A percentile compares a stretch with the other conserved stretches of the same genome.
These are phyloP conservation scores for Chalaropsis thielavioides DNA, from an alignment of 2,329 filamentous ascomycete genomes.

Conservation along the genomic window DNA sequence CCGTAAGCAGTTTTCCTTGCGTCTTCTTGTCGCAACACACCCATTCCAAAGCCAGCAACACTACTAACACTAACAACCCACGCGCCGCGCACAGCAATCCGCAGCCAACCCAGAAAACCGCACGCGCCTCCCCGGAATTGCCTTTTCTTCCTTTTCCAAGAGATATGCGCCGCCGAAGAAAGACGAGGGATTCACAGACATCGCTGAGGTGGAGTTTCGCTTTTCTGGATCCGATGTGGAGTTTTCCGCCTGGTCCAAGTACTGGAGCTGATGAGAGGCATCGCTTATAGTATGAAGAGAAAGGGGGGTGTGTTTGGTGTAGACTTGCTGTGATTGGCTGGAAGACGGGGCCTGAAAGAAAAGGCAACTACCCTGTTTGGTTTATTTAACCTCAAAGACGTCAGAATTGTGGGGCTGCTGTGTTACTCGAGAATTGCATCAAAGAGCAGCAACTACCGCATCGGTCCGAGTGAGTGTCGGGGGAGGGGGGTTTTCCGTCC, in stretches of 20 bases:
- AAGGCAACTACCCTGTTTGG: too few species aligned
- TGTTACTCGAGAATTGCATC: background rate
- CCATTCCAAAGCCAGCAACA: background rate
- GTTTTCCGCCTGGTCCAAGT: constrained; percentile 56
- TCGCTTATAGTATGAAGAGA: background rate
- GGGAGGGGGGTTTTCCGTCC: background rate
- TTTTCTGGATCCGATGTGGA: constrained; percentile 58
- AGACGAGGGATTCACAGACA: constrained; percentile 72
- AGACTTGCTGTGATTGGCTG: too few species aligned
- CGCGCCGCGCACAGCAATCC: too few species aligned
- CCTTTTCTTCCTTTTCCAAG: constrained; percentile 61
- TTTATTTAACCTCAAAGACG: too few species aligned
- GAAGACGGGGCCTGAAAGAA: too few species aligned
- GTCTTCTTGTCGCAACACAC: too few species aligned
- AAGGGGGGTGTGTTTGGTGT: background rate
- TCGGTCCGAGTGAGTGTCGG: background rate
- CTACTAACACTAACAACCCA: background rate
- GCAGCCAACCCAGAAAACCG: constrained; percentile 63
- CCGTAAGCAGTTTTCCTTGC: constrained; percentile 21
- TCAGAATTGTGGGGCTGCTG: too few species aligned
- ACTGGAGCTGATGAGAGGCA: constrained; percentile 48
- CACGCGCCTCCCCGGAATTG: constrained; percentile 56
- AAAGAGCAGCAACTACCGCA: background rate
- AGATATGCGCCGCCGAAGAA: constrained; percentile 57
- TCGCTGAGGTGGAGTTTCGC: constrained; percentile 59